Percentiles rank a stretch among this genome's conserved stretches.
Evolutionary conservation across 2,329 filamentous ascomycete species (phyloP).

Genomic region (Aphanocladium album): DNA sequence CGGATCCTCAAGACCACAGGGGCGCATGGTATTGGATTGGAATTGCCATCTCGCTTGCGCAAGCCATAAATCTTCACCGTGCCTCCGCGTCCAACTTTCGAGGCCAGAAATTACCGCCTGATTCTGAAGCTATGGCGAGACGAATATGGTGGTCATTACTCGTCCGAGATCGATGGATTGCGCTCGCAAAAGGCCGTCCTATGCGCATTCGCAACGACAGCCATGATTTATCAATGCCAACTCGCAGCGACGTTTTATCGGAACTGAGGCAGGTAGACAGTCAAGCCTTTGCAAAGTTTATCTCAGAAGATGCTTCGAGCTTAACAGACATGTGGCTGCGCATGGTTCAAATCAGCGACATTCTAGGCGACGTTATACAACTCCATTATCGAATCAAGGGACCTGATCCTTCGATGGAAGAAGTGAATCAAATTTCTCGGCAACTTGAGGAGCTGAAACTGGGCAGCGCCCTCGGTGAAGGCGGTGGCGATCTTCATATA

Average conservation of each 20-base stretch:
- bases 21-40: slow-evolving; percentile 6
- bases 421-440: background rate
- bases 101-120: background rate
- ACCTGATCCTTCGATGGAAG: background rate
- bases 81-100: background rate
- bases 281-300: background rate
- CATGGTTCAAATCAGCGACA: background rate
- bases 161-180: slow-evolving; percentile 7
- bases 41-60: background rate
- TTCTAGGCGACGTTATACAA: background rate
- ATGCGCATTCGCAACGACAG: slow-evolving; percentile 9
- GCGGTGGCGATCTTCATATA: background rate
- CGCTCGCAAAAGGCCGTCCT: slow-evolving; percentile 5
- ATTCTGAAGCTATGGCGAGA: background rate
- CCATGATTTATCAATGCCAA: background rate
- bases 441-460: background rate
- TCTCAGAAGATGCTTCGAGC: background rate
- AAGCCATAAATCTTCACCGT: background rate
- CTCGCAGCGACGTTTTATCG: background rate
- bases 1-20: slow-evolving; percentile 1
- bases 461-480: background rate
- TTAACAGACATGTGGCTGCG: background rate
- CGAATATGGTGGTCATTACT: slow-evolving; percentile 9
- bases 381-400: slow-evolving; percentile 3
- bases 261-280: background rate